Conservation (phyloP, 1,284 basidiomycete species). For the Entoloma clypeatum region DNA sequence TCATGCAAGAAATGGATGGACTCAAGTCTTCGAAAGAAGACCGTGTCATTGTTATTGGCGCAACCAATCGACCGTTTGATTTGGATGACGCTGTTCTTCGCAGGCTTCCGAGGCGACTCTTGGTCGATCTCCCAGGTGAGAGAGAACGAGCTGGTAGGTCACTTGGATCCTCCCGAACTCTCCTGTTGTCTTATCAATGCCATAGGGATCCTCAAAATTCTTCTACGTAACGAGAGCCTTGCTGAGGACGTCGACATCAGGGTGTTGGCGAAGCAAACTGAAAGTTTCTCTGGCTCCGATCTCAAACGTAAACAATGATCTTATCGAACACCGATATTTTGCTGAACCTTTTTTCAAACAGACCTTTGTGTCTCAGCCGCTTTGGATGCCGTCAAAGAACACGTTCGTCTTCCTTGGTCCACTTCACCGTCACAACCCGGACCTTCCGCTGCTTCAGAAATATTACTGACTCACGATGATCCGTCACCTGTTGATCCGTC, state of each 20-base stretch:
- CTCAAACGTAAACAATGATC: slow-evolving; percentile 70
- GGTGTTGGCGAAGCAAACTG: slow-evolving; percentile 69
- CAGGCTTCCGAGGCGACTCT: slow-evolving; percentile 75
- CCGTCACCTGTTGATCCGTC: slow-evolving; percentile 2
- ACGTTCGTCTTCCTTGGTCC: slow-evolving; percentile 73
- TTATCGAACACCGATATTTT: slow-evolving; percentile 12
- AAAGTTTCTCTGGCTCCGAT: slow-evolving; percentile 90
- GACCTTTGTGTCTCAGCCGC: slow-evolving; percentile 89
- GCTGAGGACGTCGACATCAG: slow-evolving; percentile 64
- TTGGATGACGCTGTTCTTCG: slow-evolving; percentile 83
- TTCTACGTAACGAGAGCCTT: slow-evolving; percentile 75
- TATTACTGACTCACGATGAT: not conserved
- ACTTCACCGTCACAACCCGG: slow-evolving; percentile 1
- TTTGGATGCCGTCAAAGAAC: slow-evolving; percentile 84
- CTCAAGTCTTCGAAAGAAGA: slow-evolving; percentile 76
- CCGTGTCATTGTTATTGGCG: slow-evolving; percentile 90
- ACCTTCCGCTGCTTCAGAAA: not conserved
- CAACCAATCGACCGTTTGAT: slow-evolving; percentile 88
- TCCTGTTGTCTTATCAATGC: slow-evolving; percentile 5
- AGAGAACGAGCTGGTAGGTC: slow-evolving; percentile 72
- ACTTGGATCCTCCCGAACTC: slow-evolving; percentile 17
- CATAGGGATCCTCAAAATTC: slow-evolving; percentile 79
- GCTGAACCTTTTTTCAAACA: slow-evolving; percentile 28
- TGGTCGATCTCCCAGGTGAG: slow-evolving; percentile 83
- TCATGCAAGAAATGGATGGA: slow-evolving; percentile 99